A percentile compares a stretch with the other conserved stretches of the same genome.
Evolutionary conservation across 371 early-diverging fungal genomes (phyloP).

Genomic region (Apophysomyces ossiformis): DNA sequence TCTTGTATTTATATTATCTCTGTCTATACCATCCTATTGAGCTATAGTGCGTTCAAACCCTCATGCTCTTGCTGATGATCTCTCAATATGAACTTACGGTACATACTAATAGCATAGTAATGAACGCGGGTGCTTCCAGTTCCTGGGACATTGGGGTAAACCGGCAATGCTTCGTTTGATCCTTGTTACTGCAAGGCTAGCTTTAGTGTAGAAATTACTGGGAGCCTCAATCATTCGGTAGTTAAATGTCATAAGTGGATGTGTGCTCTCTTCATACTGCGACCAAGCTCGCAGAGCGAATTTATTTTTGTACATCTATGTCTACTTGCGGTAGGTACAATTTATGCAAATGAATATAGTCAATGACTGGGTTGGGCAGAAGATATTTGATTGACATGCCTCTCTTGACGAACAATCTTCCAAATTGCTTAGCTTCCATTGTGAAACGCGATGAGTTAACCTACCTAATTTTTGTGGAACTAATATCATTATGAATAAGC

Average conservation of each 20-base stretch:
- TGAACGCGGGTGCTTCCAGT: too few species aligned
- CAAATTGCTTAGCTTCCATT: neutral
- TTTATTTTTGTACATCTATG: slow-evolving; percentile 9
- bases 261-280: neutral
- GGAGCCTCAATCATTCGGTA: neutral
- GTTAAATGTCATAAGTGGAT: too few species aligned
- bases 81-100: too few species aligned
- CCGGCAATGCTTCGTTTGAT: too few species aligned
- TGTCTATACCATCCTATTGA: too few species aligned
- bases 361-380: slow-evolving; percentile 90
- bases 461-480: slow-evolving; percentile 91
- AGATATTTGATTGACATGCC: slow-evolving; percentile 96
- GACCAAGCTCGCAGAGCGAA: neutral
- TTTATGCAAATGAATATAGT: slow-evolving; percentile 82
- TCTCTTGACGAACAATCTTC: slow-evolving; percentile 90
- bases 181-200: too few species aligned
- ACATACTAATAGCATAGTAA: too few species aligned
- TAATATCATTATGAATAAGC: slow-evolving; percentile 95
- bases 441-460: neutral
- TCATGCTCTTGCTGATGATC: too few species aligned
- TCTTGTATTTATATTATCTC: too few species aligned
- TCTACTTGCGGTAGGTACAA: slow-evolving; percentile 59
- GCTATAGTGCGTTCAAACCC: too few species aligned
- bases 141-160: too few species aligned
- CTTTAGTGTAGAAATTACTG: neutral